A percentile compares a stretch with the other conserved stretches of the same genome.
Evolutionary conservation across 305 asterid genomes (phyloP).

Genomic region (Fraxinus paxiana): DNA sequence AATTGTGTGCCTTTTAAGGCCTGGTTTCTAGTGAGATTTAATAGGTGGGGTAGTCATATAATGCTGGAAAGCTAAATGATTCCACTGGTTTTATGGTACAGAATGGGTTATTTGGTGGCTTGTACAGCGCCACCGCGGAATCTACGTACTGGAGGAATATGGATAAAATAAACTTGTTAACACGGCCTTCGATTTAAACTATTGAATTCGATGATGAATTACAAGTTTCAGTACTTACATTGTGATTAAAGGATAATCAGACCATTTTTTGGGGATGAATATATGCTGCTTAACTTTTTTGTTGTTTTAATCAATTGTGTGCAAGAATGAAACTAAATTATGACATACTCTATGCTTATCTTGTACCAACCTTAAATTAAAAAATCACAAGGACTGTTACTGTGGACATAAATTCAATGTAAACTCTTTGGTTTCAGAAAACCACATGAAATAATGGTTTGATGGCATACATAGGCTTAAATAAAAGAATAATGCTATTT

Average conservation of each 20-base stretch:
- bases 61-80: constrained; percentile 5
- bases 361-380: neutral
- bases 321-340: neutral
- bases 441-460: neutral
- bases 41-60: constrained; percentile 1
- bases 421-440: neutral
- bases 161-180: neutral
- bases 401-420: neutral
- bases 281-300: neutral
- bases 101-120: neutral
- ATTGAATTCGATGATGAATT: neutral
- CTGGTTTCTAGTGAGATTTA: neutral
- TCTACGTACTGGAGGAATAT: neutral
- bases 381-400: neutral
- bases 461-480: neutral
- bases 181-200: neutral
- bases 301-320: neutral
- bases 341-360: neutral
- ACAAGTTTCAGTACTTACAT: neutral
- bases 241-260: neutral
- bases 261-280: neutral
- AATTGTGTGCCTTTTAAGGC: neutral
- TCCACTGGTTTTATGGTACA: neutral
- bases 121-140: neutral
- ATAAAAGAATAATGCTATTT: neutral